Conservation (phyloP, 73 alveolate species). For the Blepharisma stoltei region DNA sequence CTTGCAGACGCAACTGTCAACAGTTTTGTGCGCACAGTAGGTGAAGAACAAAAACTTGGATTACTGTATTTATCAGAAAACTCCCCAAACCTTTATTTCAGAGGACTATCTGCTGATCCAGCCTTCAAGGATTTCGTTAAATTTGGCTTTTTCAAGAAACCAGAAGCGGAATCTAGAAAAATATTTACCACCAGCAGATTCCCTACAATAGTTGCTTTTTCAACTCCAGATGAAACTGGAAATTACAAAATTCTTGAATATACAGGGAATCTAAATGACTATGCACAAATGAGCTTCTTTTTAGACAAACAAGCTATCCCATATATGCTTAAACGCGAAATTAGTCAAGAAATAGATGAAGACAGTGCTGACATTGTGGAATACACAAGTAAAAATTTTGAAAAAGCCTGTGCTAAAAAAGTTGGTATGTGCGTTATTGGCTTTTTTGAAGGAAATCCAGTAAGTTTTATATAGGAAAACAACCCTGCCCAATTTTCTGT, state of each 20-base stretch:
- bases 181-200: neutral
- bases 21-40: neutral
- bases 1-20: constrained; percentile 9
- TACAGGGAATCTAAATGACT: neutral
- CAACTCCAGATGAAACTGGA: neutral
- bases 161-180: neutral
- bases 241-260: neutral
- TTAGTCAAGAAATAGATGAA: neutral
- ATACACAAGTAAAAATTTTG: neutral
- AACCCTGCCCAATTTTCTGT: neutral
- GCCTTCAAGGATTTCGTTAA: constrained; percentile 15
- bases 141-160: constrained; percentile 1
- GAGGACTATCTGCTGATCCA: constrained; percentile 11
- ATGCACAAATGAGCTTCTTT: neutral
- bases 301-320: constrained; percentile 24
- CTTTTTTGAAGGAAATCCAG: constrained; percentile 4
- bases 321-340: neutral
- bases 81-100: neutral
- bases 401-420: neutral
- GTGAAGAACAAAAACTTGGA: constrained; percentile 4
- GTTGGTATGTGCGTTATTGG: constrained; percentile 13
- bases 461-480: neutral
- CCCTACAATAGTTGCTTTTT: neutral
- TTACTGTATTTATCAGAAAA: neutral
- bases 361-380: constrained; percentile 2